phyloP scores from a whole-genome alignment of 1,139 yeast genomes.

The Entelexis sorbosivorans region DNA sequence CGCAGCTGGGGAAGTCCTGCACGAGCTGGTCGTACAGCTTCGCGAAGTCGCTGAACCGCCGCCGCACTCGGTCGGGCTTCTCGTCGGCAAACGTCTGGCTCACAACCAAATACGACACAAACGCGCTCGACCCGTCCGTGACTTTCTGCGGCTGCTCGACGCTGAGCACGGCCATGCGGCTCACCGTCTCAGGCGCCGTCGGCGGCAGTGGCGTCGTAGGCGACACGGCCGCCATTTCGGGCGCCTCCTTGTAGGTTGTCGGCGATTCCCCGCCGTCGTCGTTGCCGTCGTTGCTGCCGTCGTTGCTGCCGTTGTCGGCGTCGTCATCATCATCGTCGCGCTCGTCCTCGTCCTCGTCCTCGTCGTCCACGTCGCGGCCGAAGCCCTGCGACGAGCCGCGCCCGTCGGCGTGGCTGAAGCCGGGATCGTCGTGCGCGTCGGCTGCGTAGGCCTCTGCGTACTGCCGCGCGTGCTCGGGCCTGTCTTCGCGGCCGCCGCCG shows the following conservation, averaged over 20 bases:
- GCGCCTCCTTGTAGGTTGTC: not conserved
- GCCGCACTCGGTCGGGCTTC: conserved; percentile 43
- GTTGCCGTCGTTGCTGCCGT: no score
- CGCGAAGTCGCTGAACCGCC: conserved; percentile 76
- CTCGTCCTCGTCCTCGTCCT: no score
- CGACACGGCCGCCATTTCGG: not conserved
- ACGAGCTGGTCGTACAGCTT: conserved; percentile 61
- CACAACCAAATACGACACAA: conserved; percentile 65
- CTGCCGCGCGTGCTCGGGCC: not conserved
- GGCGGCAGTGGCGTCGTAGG: not conserved
- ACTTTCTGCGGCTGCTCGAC: conserved; percentile 73
- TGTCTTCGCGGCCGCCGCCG: not conserved
- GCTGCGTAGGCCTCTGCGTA: not conserved
- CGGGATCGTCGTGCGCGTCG: not conserved
- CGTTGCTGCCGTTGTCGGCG: no score
- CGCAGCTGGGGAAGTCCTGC: conserved; percentile 71
- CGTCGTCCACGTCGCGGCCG: no score
- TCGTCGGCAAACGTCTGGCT: conserved; percentile 18
- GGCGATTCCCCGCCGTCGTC: not conserved
- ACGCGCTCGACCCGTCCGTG: conserved; percentile 46
- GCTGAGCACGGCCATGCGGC: conserved; percentile 14
- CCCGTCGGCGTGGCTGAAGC: no score
- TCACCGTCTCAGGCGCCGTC: conserved; percentile 7
- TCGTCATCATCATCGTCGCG: no score
- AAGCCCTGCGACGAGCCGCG: no score